Percentiles rank a stretch among this genome's conserved stretches.
phyloP scores from a whole-genome alignment of 2,329 filamentous ascomycete species.

The Mycogone perniciosa region DNA sequence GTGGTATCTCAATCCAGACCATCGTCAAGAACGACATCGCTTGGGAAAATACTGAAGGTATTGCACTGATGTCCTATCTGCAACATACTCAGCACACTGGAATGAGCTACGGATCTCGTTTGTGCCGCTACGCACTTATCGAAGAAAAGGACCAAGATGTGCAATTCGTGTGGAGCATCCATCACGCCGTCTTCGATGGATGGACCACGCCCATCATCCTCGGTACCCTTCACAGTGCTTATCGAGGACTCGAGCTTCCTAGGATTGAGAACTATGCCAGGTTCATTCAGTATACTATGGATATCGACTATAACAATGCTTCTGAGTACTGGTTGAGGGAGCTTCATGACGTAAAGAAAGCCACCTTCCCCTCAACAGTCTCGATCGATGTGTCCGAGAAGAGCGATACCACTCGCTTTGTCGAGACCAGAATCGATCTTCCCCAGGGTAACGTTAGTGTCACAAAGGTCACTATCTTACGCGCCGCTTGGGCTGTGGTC shows the following conservation, averaged over 20 bases:
- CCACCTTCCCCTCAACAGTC: neutral
- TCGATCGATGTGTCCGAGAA: neutral
- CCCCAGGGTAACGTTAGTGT: neutral
- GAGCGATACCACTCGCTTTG: neutral
- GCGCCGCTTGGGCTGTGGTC: constrained; percentile 28
- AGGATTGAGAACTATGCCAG: constrained; percentile 7
- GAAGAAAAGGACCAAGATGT: constrained; percentile 1
- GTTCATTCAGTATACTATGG: constrained; percentile 10
- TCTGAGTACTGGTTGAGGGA: constrained; percentile 8
- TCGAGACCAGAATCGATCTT: constrained; percentile 7
- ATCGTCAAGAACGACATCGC: constrained; percentile 12
- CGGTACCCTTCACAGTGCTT: neutral
- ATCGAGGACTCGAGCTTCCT: neutral
- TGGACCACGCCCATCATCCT: constrained; percentile 13
- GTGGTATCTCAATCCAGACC: constrained; percentile 10
- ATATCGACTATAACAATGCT: constrained; percentile 1
- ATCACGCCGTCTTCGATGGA: constrained; percentile 20
- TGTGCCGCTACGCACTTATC: constrained; percentile 7
- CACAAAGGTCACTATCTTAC: constrained; percentile 19
- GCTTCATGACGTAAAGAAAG: constrained; percentile 8
- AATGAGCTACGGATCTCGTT: constrained; percentile 9
- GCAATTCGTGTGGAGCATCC: constrained; percentile 9
- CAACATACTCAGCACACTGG: neutral
- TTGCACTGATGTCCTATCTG: constrained; percentile 2
- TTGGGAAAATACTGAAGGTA: constrained; percentile 1